Evolutionary conservation across 352 stramenopile species (phyloP), one percentile per base, ranked within the genome.

Genomic region (Phytophthora pisi): DNA sequence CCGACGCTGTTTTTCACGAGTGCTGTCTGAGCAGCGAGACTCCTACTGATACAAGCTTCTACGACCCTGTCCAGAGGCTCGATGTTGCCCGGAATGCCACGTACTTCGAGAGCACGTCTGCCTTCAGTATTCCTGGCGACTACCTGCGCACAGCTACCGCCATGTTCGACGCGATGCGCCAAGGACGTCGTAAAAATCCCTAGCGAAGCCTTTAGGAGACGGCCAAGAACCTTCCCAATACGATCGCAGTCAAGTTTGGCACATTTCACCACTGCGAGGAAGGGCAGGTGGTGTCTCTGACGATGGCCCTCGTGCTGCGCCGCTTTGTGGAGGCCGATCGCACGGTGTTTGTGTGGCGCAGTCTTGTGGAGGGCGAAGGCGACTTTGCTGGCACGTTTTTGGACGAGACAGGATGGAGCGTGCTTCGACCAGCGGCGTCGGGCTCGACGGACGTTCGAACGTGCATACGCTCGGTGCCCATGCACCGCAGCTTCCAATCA

Each of bases 231-330:
- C 5, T 23, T 13, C 16, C 16, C 0, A 57, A 63, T 34, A 71
- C 64, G 4, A 59, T 66, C 5, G 64, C 51, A 11, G 58, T 71
- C 24, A 71, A 71, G 51, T 66, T 66, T 54, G 51, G 42, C 2
- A 66, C 56, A 0, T 20, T 53, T 26, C 31, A 34, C 40, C 56
- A 64, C 16, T 66, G 45, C 5, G 51, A 66, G 16, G 34, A 38
- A 8, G 57, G 9, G 5, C 23, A 34, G 4, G 28, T 66, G 7
- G 13, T 62, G 51, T 46, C 42, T 50, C 18, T 62, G n/a, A 20
- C 10, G 7, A n/a, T 71, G 10, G 26, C 57, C 9, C 2, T 40
- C 3, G 43, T 62, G 31, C 24, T 56, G 26, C 51, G 51, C 13
- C 57, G 57, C 5, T 66, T 62, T 28, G 51, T 63, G 18, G 57